Percentiles rank a stretch among this genome's conserved stretches.
Evolutionary conservation across 345 rosid genomes (phyloP).

Genomic region (Adansonia digitata): DNA sequence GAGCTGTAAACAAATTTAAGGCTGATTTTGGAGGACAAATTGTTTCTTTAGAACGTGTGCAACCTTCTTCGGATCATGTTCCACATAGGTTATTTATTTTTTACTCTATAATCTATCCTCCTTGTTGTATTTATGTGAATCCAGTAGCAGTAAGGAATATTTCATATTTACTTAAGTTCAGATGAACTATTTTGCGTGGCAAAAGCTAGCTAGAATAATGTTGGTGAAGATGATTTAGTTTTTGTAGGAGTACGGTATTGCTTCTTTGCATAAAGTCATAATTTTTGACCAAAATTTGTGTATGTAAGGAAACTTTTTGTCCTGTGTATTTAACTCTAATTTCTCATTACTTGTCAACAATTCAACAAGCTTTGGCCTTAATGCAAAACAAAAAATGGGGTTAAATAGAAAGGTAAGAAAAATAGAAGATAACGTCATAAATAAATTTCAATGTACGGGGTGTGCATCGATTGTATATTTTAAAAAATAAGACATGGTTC

Average conservation of each 20-base stretch:
- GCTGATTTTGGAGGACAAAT: slow-evolving; percentile 94
- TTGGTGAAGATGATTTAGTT: not conserved
- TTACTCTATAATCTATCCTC: not conserved
- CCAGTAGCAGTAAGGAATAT: not conserved
- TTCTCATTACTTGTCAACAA: not conserved
- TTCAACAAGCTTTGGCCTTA: not conserved
- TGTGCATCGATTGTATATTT: not conserved
- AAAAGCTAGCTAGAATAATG: not conserved
- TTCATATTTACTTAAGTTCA: not conserved
- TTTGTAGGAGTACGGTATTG: not conserved
- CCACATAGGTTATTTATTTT: slow-evolving; percentile 64
- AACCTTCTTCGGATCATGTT: slow-evolving; percentile 91
- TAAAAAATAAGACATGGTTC: not conserved
- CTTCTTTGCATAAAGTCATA: not conserved
- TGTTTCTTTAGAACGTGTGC: slow-evolving; percentile 81
- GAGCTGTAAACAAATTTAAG: slow-evolving; percentile 89
- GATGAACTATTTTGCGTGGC: not conserved
- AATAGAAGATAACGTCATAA: not conserved
- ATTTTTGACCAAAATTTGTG: not conserved
- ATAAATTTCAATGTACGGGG: not conserved
- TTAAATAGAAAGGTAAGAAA: not conserved
- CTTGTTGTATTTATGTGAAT: not conserved
- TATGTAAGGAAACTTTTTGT: not conserved
- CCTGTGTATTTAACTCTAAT: not conserved
- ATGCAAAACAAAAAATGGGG: not conserved